phyloP scores from a whole-genome alignment of 2,329 filamentous ascomycete species.

The Cladosporium sp. region DNA sequence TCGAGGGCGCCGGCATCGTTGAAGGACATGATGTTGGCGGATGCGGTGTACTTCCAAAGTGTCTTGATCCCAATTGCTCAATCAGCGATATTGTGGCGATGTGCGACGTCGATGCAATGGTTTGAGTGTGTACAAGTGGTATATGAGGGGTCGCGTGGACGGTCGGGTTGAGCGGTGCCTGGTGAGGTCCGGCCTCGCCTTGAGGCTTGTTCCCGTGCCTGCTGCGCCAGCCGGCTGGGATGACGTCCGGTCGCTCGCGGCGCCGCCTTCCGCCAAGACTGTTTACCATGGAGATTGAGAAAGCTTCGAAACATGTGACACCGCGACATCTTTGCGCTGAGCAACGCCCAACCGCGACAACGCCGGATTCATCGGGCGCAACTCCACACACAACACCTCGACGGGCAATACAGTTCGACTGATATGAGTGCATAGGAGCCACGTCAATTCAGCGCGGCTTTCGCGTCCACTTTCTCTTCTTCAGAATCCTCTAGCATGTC shows the following conservation, averaged over 20 bases:
- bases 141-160: neutral
- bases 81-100: no score
- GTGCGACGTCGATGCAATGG: no score
- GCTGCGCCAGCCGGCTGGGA: neutral
- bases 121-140: neutral
- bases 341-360: no score
- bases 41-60: neutral
- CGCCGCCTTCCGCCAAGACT: conserved; percentile 9
- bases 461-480: neutral
- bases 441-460: neutral
- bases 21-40: conserved; percentile 17
- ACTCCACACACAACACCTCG: no score
- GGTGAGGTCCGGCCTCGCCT: no score
- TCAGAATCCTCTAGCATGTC: conserved; percentile 4
- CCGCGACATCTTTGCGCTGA: conserved; percentile 10
- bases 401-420: neutral
- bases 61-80: neutral
- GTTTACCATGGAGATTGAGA: conserved; percentile 12
- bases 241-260: neutral
- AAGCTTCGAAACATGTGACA: conserved; percentile 16
- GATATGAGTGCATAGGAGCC: neutral
- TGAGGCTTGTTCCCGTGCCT: neutral
- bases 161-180: no score
- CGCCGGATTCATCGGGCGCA: no score
- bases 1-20: conserved; percentile 19